These are phyloP conservation scores for Cornus suecica DNA, from an alignment of 148 eudicot genomes.

Conservation along the genomic window DNA sequence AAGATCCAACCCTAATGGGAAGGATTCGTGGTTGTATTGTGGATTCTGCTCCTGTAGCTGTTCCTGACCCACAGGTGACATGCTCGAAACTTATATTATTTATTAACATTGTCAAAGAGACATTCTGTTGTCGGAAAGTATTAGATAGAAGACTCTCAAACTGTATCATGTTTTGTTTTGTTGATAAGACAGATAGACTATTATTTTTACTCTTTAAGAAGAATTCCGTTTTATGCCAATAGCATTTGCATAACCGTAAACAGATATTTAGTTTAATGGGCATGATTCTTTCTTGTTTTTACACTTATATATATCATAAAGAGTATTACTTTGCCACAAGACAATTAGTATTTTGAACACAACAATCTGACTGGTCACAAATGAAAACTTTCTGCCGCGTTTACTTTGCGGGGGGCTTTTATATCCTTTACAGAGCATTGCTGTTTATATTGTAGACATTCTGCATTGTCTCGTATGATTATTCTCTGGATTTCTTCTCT, in stretches of 20 bases:
- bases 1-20: slow-evolving; percentile 53
- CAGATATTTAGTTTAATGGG: background rate
- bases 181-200: too few relatives aligned
- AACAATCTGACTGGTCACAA: background rate
- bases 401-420: background rate
- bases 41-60: slow-evolving; percentile 95
- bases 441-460: background rate
- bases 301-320: too few relatives aligned
- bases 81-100: background rate
- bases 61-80: slow-evolving; percentile 89
- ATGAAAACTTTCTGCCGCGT: background rate
- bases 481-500: background rate
- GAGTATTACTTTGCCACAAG: background rate
- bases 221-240: background rate
- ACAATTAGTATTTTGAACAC: background rate
- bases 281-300: too few relatives aligned
- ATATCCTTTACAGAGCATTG: background rate
- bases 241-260: background rate
- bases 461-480: background rate
- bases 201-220: background rate
- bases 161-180: background rate
- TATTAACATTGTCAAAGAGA: background rate
- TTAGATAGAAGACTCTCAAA: background rate
- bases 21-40: slow-evolving; percentile 87
- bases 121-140: background rate